Base-by-base conservation (phyloP, 768 basidiomycete species). In the Cyclocybe aegerita region DNA sequence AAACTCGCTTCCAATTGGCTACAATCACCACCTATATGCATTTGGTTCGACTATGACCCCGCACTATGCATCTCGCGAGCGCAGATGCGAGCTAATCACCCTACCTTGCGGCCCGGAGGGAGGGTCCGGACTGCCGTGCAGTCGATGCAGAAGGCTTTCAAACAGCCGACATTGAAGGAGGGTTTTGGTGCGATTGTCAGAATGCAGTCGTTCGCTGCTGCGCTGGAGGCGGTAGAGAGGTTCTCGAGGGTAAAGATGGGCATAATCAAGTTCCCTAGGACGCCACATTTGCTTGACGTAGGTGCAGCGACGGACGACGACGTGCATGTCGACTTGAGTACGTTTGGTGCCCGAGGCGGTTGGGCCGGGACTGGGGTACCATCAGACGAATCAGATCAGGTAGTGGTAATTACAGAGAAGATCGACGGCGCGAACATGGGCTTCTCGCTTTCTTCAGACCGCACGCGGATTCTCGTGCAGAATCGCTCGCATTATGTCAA, bases 381-480 rank as follows among this genome's bases (percentile, higher is more conserved):
- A 5, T 23, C 23, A 5, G 23, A 23, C 23, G 23, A 23, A 23
- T 23, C 23, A 23, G 23, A 23, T 5, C 23, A 23, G 23, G 23
- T 23, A 5, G 70, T 78, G 43, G 67, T 81, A 34, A 74, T 84
- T 60, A 82, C 81, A 3, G 84, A 86, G 58, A 85, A 86, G 58
- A 70, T 85, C 43, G 83, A 85, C 64, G 84, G 84, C 3, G 81
- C 83, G 36, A 85, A 86, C 61, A 79, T 85, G 78, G 84, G 81
- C 5, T 78, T 85, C 62, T 81, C 80, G 14, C 70, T 84, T 16
- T 78, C 78, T 1, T 57, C 70, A 4, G 75, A 78, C 53, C 63
- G 75, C 17, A 65, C 66, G 6, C 66, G 70, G 12, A 71, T 84
- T 49, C 42, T 80, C 39, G 74, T 82, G 1, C 84, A 86, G 61